Evolutionary conservation across 2,329 filamentous ascomycete genomes (phyloP).

Genomic region (Leptodontidium sp.): DNA sequence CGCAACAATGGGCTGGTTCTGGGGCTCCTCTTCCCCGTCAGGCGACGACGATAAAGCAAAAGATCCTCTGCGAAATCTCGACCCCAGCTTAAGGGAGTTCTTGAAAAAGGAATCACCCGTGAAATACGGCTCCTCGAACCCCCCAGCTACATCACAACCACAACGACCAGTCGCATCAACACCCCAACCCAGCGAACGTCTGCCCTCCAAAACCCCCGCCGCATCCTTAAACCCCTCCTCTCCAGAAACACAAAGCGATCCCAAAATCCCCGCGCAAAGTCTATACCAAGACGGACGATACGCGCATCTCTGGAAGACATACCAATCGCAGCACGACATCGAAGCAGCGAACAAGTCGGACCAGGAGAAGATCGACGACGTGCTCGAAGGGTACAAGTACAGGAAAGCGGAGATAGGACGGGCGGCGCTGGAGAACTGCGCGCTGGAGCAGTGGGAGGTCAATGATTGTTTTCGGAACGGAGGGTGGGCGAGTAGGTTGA

Average conservation of each 20-base stretch:
- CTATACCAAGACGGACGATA: conserved; percentile 75
- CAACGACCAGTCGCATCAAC: conserved; percentile 8
- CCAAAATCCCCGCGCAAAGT: conserved; percentile 53
- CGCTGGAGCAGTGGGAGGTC: conserved; percentile 84
- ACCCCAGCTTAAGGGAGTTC: conserved; percentile 70
- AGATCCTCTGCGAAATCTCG: conserved; percentile 67
- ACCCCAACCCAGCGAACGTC: conserved; percentile 19
- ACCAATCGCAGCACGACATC: conserved; percentile 75
- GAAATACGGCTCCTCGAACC: conserved; percentile 49
- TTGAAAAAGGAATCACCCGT: conserved; percentile 71
- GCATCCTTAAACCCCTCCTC: neutral
- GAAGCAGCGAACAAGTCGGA: conserved; percentile 76
- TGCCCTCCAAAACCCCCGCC: conserved; percentile 21
- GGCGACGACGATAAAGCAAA: conserved; percentile 44
- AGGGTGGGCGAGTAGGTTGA: conserved; percentile 71
- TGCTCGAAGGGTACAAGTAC: conserved; percentile 85
- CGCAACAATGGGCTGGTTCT: conserved; percentile 48
- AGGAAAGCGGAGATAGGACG: conserved; percentile 79
- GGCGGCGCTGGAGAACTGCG: conserved; percentile 92
- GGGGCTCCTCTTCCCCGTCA: conserved; percentile 41
- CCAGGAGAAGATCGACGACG: conserved; percentile 80
- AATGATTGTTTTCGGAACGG: conserved; percentile 83
- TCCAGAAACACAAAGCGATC: conserved; percentile 20
- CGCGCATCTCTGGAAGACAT: conserved; percentile 92
- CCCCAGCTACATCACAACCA: conserved; percentile 31